Conservation (phyloP, 202 grass and related monocot species). For the Panicum virgatum region DNA sequence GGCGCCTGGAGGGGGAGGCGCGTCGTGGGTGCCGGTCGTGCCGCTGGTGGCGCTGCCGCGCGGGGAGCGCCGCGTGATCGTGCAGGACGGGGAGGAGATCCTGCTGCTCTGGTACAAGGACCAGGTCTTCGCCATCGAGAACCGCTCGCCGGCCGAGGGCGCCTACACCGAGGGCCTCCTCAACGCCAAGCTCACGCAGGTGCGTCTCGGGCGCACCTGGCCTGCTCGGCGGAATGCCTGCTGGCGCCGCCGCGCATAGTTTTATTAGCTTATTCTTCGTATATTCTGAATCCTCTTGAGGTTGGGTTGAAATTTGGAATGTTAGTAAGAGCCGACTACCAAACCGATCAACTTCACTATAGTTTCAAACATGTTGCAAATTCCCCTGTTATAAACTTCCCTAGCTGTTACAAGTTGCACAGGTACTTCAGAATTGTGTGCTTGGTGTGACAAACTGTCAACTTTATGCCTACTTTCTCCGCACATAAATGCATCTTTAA, state of each 20-base stretch:
- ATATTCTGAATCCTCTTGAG: not conserved
- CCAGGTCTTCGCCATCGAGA: conserved; percentile 80
- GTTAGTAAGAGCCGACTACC: not conserved
- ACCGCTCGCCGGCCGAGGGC: conserved; percentile 89
- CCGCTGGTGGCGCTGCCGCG: conserved; percentile 75
- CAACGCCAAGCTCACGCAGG: conserved; percentile 99
- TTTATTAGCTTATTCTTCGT: not conserved
- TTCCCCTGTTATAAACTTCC: not conserved
- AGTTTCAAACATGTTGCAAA: not conserved
- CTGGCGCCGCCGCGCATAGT: not conserved
- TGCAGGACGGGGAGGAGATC: conserved; percentile 83
- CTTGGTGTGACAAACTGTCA: not conserved
- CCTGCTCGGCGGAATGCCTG: conserved; percentile 20
- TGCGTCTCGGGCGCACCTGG: not conserved
- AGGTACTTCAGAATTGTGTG: not conserved
- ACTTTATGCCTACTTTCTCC: not conserved
- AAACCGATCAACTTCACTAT: not conserved
- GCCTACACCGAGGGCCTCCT: conserved; percentile 95
- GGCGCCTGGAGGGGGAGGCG: conserved; percentile 11
- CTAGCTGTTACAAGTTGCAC: not conserved
- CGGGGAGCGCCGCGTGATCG: conserved; percentile 90
- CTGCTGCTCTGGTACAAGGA: conserved; percentile 98
- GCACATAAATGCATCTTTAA: not conserved
- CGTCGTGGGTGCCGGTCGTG: conserved; percentile 81
- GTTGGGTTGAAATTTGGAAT: not conserved